Evolutionary conservation across 768 basidiomycete species (phyloP), one percentile per base, ranked within the genome.

Genomic region (Dentipellis fragilis): DNA sequence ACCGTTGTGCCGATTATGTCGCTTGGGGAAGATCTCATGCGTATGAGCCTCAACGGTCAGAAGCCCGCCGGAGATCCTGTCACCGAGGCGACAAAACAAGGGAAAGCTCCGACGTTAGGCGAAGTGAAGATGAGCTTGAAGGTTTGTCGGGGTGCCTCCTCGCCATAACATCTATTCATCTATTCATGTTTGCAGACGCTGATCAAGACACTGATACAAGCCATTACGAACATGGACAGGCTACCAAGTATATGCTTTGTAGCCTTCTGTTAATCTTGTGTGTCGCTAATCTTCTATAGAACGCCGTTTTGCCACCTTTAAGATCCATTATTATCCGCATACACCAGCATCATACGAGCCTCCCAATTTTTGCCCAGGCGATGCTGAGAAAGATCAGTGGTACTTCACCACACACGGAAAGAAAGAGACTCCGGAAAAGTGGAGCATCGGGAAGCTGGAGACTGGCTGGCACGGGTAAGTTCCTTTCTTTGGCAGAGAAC

Each of bases 261-360:
- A 10, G 11, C 36, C 4, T 42, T 34, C 17, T 59, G 6, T 29
- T 29, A 6, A 6, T 29, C 29, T 8, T 38, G 17, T 49, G 40
- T 10, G 39, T 34, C 52, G 19, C 54, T 2, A 19, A 59, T 36
- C 52, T 4, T 48, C 51, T 29, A 16, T 63, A 89, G 89, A 82
- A 62, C 84, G 83, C 49, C 85, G 91, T 36, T 93, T 77, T 63
- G 88, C 90, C n/a, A 89, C 85, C 19, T 89, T 93, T 73, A 93
- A 94, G 66, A 69, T 90, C 10, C 90, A 86, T 65, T 93, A 92
- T 66, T 86, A 85, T 12, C 83, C 89, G 49, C 75, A 80, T 19
- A 84, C 89, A 11, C 92, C 92, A 0, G 71, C 75, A 9, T 84
- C 91, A 51, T 94, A 94, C 63, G 87, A 94, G 65, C 92, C 92